Evolutionary conservation across 2,329 filamentous ascomycete species (phyloP).

Genomic region (Magnaporthiopsis rhizophila): DNA sequence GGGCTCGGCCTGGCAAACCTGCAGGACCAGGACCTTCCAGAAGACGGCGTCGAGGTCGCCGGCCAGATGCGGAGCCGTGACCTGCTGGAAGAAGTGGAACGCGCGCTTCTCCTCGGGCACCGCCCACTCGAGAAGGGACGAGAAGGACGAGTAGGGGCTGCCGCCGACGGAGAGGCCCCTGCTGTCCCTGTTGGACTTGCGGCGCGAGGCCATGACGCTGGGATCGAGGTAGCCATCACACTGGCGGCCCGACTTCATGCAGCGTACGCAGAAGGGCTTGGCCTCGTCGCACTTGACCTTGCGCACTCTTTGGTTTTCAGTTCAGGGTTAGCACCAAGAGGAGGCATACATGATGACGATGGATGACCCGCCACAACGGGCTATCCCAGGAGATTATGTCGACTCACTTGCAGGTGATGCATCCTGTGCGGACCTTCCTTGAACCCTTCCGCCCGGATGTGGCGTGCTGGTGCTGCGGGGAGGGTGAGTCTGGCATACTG

Average conservation of each 20-base stretch:
- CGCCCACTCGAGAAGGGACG: constrained; percentile 20
- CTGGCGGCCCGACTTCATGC: constrained; percentile 44
- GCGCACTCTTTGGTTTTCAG: constrained; percentile 33
- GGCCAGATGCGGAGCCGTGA: constrained; percentile 32
- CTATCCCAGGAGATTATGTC: not conserved
- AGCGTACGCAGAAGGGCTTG: constrained; percentile 44
- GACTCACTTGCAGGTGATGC: constrained; percentile 48
- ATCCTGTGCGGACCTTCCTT: constrained; percentile 40
- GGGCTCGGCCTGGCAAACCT: constrained; percentile 19
- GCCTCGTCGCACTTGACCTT: constrained; percentile 50
- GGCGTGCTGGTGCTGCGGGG: not conserved
- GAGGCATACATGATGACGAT: too few species aligned
- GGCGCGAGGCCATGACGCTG: constrained; percentile 17
- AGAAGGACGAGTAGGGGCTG: constrained; percentile 10
- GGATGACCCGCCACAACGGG: not conserved
- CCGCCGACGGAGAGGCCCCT: constrained; percentile 7
- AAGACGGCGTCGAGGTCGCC: constrained; percentile 31
- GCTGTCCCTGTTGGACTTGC: constrained; percentile 10
- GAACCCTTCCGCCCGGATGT: constrained; percentile 27
- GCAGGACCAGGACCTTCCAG: constrained; percentile 21
- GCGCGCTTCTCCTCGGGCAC: constrained; percentile 25
- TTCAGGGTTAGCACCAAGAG: not conserved
- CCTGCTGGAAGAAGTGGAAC: constrained; percentile 30
- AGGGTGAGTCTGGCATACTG: not conserved
- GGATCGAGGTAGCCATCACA: constrained; percentile 45